A percentile compares a stretch with the other conserved stretches of the same genome.
Conservation (phyloP, 192 early-diverging fungal species). For the Backusella parvicylindrica region DNA sequence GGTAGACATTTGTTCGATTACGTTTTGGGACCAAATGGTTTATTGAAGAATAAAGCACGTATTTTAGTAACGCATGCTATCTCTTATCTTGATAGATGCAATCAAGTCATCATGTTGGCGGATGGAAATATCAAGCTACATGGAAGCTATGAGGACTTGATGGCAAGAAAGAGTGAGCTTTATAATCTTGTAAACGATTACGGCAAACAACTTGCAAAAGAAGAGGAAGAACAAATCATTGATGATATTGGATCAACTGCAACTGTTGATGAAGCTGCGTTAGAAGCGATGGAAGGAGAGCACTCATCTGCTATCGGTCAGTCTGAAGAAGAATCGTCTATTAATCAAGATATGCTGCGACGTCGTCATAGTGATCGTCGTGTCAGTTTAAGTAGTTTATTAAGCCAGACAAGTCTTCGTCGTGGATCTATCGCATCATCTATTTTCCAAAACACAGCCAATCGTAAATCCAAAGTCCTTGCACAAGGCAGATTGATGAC, state of each 20-base stretch:
- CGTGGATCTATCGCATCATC: conserved; percentile 52
- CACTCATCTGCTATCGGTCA: neutral
- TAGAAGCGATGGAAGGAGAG: neutral
- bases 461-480: neutral
- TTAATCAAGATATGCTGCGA: neutral
- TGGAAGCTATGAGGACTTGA: conserved; percentile 64
- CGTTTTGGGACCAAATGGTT: conserved; percentile 80
- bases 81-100: conserved; percentile 63
- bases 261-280: neutral
- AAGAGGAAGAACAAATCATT: conserved; percentile 11
- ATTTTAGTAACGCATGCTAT: conserved; percentile 84
- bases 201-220: conserved; percentile 43
- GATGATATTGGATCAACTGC: neutral
- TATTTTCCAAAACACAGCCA: conserved; percentile 23
- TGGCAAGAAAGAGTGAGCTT: conserved; percentile 54
- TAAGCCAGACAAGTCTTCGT: conserved; percentile 42
- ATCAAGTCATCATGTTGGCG: conserved; percentile 66
- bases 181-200: conserved; percentile 71
- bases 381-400: conserved; percentile 8
- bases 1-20: conserved; percentile 80
- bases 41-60: conserved; percentile 73
- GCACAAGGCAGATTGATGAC: conserved; percentile 51
- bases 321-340: neutral
- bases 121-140: conserved; percentile 68
- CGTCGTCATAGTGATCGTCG: neutral